These are phyloP conservation scores for Chimonanthus salicifolius DNA, from an alignment of 164 flowering plant species.

Conservation along the genomic window DNA sequence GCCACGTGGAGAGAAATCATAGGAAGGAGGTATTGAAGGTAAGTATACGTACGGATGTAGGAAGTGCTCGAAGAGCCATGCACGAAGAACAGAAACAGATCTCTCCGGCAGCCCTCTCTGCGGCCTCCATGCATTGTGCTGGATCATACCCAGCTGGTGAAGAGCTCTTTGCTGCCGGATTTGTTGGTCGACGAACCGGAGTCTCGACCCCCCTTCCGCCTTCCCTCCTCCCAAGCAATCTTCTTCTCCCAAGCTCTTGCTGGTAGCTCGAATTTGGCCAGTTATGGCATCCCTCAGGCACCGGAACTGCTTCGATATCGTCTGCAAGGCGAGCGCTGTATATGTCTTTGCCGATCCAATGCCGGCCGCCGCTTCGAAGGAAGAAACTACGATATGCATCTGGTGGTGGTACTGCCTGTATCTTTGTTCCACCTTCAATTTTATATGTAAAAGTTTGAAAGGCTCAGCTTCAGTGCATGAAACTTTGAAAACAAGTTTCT, in stretches of 20 bases:
- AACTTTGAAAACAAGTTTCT: no score
- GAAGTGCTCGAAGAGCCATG: conserved; percentile 99
- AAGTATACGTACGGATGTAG: conserved; percentile 77
- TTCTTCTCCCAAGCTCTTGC: conserved; percentile 78
- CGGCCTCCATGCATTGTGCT: conserved; percentile 99
- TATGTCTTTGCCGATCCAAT: conserved; percentile 79
- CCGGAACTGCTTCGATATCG: conserved; percentile 88
- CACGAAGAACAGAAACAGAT: conserved; percentile 94
- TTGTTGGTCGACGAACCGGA: conserved; percentile 78
- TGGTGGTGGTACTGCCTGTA: conserved; percentile 94
- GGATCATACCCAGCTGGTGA: conserved; percentile 94
- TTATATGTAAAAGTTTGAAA: neutral
- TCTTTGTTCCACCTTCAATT: conserved; percentile 78
- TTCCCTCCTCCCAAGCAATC: conserved; percentile 34
- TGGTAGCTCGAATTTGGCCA: conserved; percentile 52
- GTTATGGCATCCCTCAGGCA: conserved; percentile 83
- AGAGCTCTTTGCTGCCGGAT: conserved; percentile 82
- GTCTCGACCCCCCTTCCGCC: conserved; percentile 42
- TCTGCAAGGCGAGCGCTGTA: conserved; percentile 82
- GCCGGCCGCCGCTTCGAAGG: conserved; percentile 88
- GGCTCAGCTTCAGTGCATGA: no score
- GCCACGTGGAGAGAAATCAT: neutral
- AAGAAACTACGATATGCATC: conserved; percentile 78
- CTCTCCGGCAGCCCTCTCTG: conserved; percentile 95
- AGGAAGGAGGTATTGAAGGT: neutral